Percentiles rank a stretch among this genome's conserved stretches.
These are phyloP conservation scores for Teunomyces atbi DNA, from an alignment of 805 yeast genomes.

Conservation along the genomic window DNA sequence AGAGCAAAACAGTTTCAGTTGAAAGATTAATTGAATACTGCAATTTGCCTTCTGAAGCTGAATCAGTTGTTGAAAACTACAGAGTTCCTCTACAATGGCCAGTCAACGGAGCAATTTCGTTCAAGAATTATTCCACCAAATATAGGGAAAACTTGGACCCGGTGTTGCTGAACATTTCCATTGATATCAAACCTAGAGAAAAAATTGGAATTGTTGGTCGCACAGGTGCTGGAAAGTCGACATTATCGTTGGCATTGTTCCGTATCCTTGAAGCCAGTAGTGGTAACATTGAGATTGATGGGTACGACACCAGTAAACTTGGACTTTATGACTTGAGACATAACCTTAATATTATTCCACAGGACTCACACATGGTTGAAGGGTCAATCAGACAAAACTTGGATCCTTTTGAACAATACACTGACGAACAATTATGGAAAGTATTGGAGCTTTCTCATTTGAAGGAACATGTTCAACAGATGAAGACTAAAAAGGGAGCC, in stretches of 20 bases:
- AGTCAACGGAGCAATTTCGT: conserved; percentile 18
- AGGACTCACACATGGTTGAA: conserved; percentile 26
- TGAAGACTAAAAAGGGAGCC: conserved; percentile 16
- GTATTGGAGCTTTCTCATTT: conserved; percentile 27
- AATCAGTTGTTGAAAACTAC: conserved; percentile 10
- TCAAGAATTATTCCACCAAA: conserved; percentile 22
- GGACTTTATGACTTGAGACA: conserved; percentile 27
- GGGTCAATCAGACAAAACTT: conserved; percentile 26
- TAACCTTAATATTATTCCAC: conserved; percentile 29
- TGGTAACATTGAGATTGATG: conserved; percentile 26
- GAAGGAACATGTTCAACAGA: conserved; percentile 21
- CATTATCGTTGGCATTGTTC: conserved; percentile 27
- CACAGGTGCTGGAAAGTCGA: conserved; percentile 32
- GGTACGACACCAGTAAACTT: conserved; percentile 18
- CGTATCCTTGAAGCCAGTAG: conserved; percentile 26
- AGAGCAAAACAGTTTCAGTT: conserved; percentile 31
- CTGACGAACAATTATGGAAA: conserved; percentile 25
- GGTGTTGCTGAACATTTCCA: conserved; percentile 21
- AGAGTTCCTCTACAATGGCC: conserved; percentile 21
- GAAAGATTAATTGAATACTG: conserved; percentile 40
- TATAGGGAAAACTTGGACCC: conserved; percentile 26
- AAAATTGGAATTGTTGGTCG: conserved; percentile 31
- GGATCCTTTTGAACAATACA: conserved; percentile 23
- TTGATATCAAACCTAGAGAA: conserved; percentile 23
- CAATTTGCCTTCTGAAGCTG: conserved; percentile 23